A percentile compares a stretch with the other conserved stretches of the same genome.
Evolutionary conservation across 768 basidiomycete species (phyloP).

Genomic region (Pleurotus eryngii): DNA sequence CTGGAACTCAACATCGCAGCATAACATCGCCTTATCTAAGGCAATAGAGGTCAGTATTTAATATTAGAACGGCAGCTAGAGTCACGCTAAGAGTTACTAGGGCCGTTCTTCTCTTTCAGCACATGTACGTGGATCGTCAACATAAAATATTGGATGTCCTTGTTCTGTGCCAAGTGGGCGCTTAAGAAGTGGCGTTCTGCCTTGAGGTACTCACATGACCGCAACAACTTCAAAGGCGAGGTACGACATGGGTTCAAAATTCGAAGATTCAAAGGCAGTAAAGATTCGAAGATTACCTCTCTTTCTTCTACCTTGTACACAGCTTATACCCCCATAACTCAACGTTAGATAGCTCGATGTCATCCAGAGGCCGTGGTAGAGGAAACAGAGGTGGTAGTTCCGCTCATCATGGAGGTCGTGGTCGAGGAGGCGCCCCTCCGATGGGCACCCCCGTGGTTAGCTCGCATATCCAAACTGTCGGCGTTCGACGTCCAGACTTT

Average conservation of each 20-base stretch:
- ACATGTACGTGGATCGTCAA: too few species aligned
- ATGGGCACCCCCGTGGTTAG: conserved; percentile 24
- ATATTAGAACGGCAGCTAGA: too few species aligned
- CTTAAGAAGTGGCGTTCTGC: background rate
- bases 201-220: conserved; percentile 3
- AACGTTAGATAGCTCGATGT: background rate
- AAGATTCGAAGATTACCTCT: background rate
- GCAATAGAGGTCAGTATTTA: too few species aligned
- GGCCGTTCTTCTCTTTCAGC: too few species aligned
- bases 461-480: conserved; percentile 49
- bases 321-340: too few species aligned
- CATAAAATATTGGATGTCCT: too few species aligned
- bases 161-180: too few species aligned
- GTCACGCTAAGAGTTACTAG: too few species aligned
- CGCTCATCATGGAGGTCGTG: conserved; percentile 18
- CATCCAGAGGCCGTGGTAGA: conserved; percentile 11
- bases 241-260: too few species aligned
- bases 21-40: too few species aligned
- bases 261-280: too few species aligned
- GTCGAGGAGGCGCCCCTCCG: conserved; percentile 10
- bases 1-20: too few species aligned
- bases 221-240: background rate
- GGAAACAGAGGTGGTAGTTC: conserved; percentile 29
- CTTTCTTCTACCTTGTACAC: background rate
- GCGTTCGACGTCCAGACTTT: conserved; percentile 65